phyloP scores from a whole-genome alignment of 495 filamentous ascomycete genomes.

The Penicillium paradoxum region DNA sequence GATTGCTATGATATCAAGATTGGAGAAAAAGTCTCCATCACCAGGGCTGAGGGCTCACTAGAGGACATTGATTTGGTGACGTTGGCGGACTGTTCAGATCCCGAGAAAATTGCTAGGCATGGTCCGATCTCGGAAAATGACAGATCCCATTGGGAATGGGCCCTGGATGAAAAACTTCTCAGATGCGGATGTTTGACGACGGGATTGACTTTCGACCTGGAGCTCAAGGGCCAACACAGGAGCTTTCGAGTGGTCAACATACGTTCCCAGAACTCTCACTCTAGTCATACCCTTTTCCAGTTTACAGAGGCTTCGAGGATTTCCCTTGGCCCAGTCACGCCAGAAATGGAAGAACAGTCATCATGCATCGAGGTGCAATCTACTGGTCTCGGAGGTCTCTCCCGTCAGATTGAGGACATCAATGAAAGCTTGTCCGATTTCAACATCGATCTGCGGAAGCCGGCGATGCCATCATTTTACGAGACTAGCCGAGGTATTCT shows the following conservation, averaged over 20 bases:
- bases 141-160: slow-evolving; percentile 58
- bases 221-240: slow-evolving; percentile 44
- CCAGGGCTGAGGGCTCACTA: slow-evolving; percentile 33
- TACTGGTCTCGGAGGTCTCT: slow-evolving; percentile 56
- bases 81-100: slow-evolving; percentile 47
- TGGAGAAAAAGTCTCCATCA: slow-evolving; percentile 55
- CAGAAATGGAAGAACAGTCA: slow-evolving; percentile 9
- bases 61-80: slow-evolving; percentile 40
- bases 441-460: slow-evolving; percentile 30
- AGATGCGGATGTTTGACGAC: slow-evolving; percentile 40
- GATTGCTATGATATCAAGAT: slow-evolving; percentile 59
- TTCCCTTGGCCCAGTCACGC: slow-evolving; percentile 26
- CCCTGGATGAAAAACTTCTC: slow-evolving; percentile 52
- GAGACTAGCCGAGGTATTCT: slow-evolving; percentile 54
- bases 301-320: slow-evolving; percentile 32
- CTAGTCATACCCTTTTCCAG: slow-evolving; percentile 33
- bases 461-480: slow-evolving; percentile 41
- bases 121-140: slow-evolving; percentile 41
- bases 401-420: slow-evolving; percentile 55
- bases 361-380: slow-evolving; percentile 25
- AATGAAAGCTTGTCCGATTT: slow-evolving; percentile 64
- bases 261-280: slow-evolving; percentile 17
- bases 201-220: slow-evolving; percentile 43
- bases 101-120: slow-evolving; percentile 29
- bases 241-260: slow-evolving; percentile 41